A percentile compares a stretch with the other conserved stretches of the same genome.
phyloP scores from a whole-genome alignment of 257 asterid genomes.

The Plectranthus barbatus region DNA sequence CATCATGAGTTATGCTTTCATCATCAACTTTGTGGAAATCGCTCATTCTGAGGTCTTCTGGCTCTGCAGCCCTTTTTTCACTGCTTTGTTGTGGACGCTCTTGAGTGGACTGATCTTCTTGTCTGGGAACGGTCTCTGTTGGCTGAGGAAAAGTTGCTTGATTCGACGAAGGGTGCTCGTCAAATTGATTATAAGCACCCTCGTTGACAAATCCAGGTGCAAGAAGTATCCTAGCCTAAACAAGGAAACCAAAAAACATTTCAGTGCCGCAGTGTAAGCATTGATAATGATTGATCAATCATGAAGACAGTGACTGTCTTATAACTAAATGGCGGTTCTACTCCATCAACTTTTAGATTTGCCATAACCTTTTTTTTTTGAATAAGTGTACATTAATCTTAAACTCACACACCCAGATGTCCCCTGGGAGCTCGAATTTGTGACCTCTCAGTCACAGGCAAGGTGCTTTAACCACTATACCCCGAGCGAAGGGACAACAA shows the following conservation, averaged over 20 bases:
- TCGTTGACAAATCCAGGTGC: slow-evolving; percentile 45
- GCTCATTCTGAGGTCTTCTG: slow-evolving; percentile 24
- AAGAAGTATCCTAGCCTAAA: slow-evolving; percentile 91
- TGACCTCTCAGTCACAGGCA: no score
- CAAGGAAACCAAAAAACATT: background rate
- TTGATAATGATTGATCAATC: background rate
- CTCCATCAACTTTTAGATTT: background rate
- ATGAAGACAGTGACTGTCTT: background rate
- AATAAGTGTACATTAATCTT: no score
- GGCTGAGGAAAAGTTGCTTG: slow-evolving; percentile 20
- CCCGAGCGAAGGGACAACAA: no score
- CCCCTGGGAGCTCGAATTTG: no score
- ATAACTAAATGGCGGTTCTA: background rate
- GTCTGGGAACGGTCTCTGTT: slow-evolving; percentile 20
- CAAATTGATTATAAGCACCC: slow-evolving; percentile 28
- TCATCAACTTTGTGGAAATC: slow-evolving; percentile 39
- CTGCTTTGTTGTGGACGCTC: slow-evolving; percentile 22
- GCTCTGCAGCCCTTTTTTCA: slow-evolving; percentile 20
- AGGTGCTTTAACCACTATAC: no score
- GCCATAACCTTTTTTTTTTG: no score
- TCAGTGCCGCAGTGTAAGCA: slow-evolving; percentile 6
- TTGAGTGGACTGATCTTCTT: slow-evolving; percentile 20
- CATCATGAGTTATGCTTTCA: slow-evolving; percentile 56
- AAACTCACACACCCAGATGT: no score
- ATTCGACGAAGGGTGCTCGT: slow-evolving; percentile 27